Evolutionary conservation across 768 basidiomycete genomes (phyloP), one percentile per base, ranked within the genome.

Genomic region (Suillus hirtellus): DNA sequence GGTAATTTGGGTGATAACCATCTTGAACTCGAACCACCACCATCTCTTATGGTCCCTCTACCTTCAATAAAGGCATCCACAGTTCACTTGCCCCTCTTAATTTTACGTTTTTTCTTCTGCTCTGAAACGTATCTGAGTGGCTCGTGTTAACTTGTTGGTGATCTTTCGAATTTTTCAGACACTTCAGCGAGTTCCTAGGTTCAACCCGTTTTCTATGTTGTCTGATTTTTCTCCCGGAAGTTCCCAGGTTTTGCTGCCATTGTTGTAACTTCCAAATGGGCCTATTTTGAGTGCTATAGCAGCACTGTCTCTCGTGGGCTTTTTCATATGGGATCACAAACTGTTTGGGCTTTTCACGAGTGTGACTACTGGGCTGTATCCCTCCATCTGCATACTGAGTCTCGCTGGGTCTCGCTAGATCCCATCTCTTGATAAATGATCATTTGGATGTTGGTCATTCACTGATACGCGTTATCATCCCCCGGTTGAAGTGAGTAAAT

Each of bases 11-110:
- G 59, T 38, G 59, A 14, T 59, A 60, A 55, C 65, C 50, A 66
- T 69, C 72, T 76, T 75, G 73, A 64, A 72, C 73, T 43, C 60
- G 46, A 73, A 76, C 74, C 68, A 72, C 62, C 70, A 75, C 58
- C 73, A 75, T 72, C 70, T 59, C 62, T 19, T 7, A 35, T 19
- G 11, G 2, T 60, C 35, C 1, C n/a, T 19, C 2, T 37, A 7
- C 3, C 8, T 40, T 56, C 24, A 27, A 15, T 17, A 17, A 10
- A 10, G 21, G 21, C 56, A 31, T 43, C 10, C 27, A 19, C 38
- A 15, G 10, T 42, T n/a, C 38, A 11, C 2, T 38, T 12, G 6
- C 19, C 11, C 17, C 12, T 58, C 10, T 31, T 27, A 27, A 5
- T 58, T 58, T 42, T 6, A 27, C 17, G 17, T 1, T 58, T 42